phyloP scores from a whole-genome alignment of 2,329 filamentous ascomycete species.

The Aspergillus intermedius region DNA sequence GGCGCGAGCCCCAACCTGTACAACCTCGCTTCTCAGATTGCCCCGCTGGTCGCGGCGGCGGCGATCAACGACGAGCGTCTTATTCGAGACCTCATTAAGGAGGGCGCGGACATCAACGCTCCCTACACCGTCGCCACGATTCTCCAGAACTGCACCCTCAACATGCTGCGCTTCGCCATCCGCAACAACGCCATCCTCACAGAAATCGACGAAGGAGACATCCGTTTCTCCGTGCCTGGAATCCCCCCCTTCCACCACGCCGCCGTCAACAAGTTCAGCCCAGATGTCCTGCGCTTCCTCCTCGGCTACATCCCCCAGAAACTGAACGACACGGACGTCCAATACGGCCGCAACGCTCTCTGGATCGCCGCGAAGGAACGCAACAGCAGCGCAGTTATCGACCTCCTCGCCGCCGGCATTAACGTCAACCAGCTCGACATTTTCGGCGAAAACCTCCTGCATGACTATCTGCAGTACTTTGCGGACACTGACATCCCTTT shows the following conservation, averaged over 20 bases:
- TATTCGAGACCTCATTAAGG: background rate
- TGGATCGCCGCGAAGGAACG: background rate
- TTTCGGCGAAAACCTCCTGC: conserved; percentile 3
- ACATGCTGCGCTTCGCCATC: background rate
- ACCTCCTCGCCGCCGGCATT: conserved; percentile 1
- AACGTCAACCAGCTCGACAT: conserved; percentile 1
- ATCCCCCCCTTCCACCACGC: background rate
- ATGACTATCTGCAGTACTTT: background rate
- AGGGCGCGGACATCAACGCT: background rate
- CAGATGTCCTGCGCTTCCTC: background rate
- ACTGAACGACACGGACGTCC: background rate
- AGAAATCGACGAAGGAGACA: too few relatives aligned
- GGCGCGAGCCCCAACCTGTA: too few relatives aligned
- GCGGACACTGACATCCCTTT: background rate
- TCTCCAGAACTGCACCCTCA: background rate
- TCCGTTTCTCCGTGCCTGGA: too few relatives aligned
- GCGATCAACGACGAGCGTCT: background rate
- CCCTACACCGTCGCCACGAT: background rate
- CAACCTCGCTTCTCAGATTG: background rate
- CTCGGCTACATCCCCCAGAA: background rate
- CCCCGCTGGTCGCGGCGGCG: background rate
- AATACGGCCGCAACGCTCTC: conserved; percentile 1
- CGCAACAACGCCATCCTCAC: too few relatives aligned
- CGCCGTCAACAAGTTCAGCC: background rate
- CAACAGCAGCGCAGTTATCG: background rate